phyloP scores from a whole-genome alignment of 1,284 basidiomycete species.

The Gastroboletus turbinatus region DNA sequence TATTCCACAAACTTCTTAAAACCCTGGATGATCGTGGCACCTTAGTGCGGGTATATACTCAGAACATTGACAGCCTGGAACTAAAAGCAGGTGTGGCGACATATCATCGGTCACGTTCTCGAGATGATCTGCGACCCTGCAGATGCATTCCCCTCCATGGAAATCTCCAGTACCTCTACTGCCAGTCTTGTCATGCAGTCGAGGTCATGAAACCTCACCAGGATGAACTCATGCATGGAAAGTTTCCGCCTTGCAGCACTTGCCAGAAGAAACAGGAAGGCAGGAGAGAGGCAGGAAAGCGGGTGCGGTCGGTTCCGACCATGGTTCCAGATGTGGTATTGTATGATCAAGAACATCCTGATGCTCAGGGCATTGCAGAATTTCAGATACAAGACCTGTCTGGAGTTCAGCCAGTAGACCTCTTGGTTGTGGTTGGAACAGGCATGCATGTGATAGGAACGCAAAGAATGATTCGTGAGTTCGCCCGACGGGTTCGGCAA shows the following conservation, averaged over 20 bases:
- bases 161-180: constrained; percentile 10
- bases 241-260: background rate
- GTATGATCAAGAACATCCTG: constrained; percentile 9
- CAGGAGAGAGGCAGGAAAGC: background rate
- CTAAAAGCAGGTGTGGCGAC: constrained; percentile 4
- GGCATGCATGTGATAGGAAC: constrained; percentile 15
- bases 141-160: constrained; percentile 10
- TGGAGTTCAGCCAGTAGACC: background rate
- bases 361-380: background rate
- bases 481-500: background rate
- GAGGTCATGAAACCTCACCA: background rate
- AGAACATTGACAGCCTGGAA: constrained; percentile 17
- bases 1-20: constrained; percentile 16
- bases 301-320: background rate
- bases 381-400: constrained; percentile 6
- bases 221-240: background rate
- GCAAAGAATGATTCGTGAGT: constrained; percentile 9
- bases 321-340: constrained; percentile 14
- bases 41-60: constrained; percentile 7
- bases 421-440: constrained; percentile 9
- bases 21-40: background rate
- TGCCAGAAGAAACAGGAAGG: background rate
- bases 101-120: constrained; percentile 1
- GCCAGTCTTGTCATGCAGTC: constrained; percentile 2
- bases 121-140: no score